phyloP scores from a whole-genome alignment of 306 rosid genomes.

The Quercus mongolica region DNA sequence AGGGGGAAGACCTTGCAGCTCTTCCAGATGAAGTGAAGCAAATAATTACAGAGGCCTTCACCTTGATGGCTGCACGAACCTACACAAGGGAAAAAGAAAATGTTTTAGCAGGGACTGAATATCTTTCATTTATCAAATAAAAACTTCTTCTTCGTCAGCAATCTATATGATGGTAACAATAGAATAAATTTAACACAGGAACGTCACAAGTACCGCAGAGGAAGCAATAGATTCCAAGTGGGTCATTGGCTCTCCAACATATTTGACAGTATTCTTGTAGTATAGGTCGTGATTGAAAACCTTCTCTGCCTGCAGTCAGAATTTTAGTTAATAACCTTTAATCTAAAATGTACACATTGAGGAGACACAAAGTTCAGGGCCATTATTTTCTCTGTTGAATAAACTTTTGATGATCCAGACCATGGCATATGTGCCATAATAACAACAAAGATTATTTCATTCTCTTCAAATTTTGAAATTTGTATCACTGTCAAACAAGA shows the following conservation, averaged over 20 bases:
- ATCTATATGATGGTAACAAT: neutral
- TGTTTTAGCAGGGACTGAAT: neutral
- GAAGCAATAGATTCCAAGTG: conserved; percentile 99
- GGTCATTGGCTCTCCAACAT: conserved; percentile 95
- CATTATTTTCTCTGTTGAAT: neutral
- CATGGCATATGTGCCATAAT: neutral
- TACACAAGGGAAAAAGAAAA: conserved; percentile 22
- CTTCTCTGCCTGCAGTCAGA: conserved; percentile 76
- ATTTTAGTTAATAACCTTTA: neutral
- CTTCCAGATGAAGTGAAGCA: conserved; percentile 99
- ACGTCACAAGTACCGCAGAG: conserved; percentile 61
- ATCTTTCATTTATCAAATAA: neutral
- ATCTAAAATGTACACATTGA: neutral
- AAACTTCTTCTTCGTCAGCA: neutral
- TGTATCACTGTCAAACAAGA: neutral
- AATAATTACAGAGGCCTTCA: conserved; percentile 90
- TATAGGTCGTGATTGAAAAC: conserved; percentile 94
- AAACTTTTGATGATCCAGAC: neutral
- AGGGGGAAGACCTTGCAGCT: conserved; percentile 74
- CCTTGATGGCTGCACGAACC: conserved; percentile 99
- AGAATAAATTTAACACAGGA: neutral
- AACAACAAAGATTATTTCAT: neutral
- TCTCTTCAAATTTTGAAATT: neutral
- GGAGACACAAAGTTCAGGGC: neutral
- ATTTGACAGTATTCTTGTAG: conserved; percentile 88